Base-by-base conservation (phyloP, 2,329 filamentous ascomycete genomes). In the Colletotrichum sp. region DNA sequence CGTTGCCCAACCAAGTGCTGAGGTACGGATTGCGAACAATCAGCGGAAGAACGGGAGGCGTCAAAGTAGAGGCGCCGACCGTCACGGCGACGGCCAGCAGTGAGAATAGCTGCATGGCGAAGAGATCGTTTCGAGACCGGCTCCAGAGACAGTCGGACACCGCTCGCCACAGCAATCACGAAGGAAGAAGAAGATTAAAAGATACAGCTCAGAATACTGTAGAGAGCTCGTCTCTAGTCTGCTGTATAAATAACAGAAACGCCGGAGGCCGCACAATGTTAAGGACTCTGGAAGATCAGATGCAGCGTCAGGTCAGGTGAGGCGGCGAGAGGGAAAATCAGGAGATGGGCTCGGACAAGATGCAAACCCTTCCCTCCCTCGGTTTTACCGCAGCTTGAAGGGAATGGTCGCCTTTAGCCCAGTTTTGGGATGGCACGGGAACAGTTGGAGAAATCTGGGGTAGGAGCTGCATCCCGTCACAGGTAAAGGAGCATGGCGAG, bases 1-100 rank as follows among this genome's bases (percentile, higher is more conserved):
- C 94, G 83, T 91, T 89, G 64, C 89, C 88, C 72, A 95, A 82
- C 91, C 91, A 92, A 39, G 90, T 88, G 81, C 90, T 92, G 72
- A 92, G 81, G 79, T 92, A 92, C 9, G 91, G 91, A 79, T 90
- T 92, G 57, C 91, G 88, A 30, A 92, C 91, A 72, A 90, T 86
- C 72, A 92, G 83, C 10, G 91, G 91, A 55, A 92, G 80, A 9
- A 91, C 90, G 4, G 90, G 89, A 8, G 91, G 90, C 4, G 87
- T 90, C 60, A 92, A 84, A 6, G 85, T 88, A 36, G 90, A 91
- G 63, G 89, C 89, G 79, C 85, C 79, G 78, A 84, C 85, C 55
- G 59, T 57, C 60, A 84, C 70, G 75, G 82, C 82, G 78, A 81
- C 82, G 73, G 84, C 80, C 78, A 84, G 77, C n/a, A 84, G 72